Percentiles rank a stretch among this genome's conserved stretches.
Conservation (phyloP, 805 yeast species). For the Jamesozyma jinghongensis region DNA sequence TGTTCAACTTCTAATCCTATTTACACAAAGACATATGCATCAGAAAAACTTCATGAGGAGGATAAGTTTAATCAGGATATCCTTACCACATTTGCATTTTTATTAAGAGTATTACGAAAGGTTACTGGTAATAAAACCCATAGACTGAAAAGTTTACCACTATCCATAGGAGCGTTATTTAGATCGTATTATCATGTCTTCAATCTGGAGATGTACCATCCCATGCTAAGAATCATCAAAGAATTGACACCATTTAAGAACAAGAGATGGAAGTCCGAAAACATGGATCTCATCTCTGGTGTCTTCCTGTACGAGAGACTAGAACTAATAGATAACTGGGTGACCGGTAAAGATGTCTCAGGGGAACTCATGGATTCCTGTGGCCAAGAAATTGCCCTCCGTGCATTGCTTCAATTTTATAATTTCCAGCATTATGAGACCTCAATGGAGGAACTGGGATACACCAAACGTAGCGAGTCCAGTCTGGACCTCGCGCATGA, state of each 20-base stretch:
- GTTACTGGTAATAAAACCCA: conserved; percentile 63
- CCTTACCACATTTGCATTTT: conserved; percentile 17
- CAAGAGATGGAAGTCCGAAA: conserved; percentile 84
- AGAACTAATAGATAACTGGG: conserved; percentile 76
- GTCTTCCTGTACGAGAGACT: conserved; percentile 70
- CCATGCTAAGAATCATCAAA: conserved; percentile 65
- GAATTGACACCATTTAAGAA: conserved; percentile 85
- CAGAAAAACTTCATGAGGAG: not conserved
- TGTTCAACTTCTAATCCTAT: conserved; percentile 16
- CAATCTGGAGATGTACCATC: conserved; percentile 53
- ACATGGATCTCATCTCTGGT: conserved; percentile 87
- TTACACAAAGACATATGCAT: conserved; percentile 2
- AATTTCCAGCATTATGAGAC: conserved; percentile 49
- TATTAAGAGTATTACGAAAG: conserved; percentile 45
- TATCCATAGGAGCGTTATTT: conserved; percentile 26
- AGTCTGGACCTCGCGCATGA: conserved; percentile 1
- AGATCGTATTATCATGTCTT: conserved; percentile 43
- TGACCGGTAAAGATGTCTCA: conserved; percentile 70
- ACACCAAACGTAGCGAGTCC: conserved; percentile 14
- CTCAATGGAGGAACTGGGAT: conserved; percentile 50
- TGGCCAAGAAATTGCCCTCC: conserved; percentile 75
- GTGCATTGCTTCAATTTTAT: conserved; percentile 72
- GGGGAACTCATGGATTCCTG: conserved; percentile 67
- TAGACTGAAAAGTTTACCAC: conserved; percentile 35
- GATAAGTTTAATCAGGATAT: conserved; percentile 4